Evolutionary conservation across 768 basidiomycete species (phyloP).

Genomic region (Exsudoporus frostii): DNA sequence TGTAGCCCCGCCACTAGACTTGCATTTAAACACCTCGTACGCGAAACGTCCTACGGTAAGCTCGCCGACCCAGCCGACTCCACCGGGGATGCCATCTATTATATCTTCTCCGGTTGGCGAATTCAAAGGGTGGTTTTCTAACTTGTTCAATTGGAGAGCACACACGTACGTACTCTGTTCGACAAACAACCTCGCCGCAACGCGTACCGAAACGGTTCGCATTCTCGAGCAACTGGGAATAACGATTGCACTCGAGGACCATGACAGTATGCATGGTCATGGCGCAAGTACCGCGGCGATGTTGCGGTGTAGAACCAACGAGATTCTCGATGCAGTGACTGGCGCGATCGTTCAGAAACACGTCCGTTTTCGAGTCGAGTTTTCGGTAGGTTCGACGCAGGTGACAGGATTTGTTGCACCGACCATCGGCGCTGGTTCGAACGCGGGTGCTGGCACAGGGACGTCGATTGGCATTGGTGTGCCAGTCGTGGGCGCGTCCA

Average conservation of each 20-base stretch:
- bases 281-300: constrained; percentile 32
- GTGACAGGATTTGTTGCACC: constrained; percentile 20
- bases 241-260: constrained; percentile 55
- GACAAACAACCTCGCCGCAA: constrained; percentile 50
- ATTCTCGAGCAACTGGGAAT: constrained; percentile 68
- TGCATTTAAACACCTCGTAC: constrained; percentile 38
- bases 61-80: constrained; percentile 47
- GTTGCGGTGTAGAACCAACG: constrained; percentile 53
- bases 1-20: constrained; percentile 55
- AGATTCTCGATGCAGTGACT: constrained; percentile 39
- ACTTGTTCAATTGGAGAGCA: constrained; percentile 88
- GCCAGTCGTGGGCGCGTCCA: constrained; percentile 5
- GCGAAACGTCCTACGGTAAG: constrained; percentile 48
- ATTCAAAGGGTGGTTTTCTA: constrained; percentile 93
- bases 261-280: constrained; percentile 28
- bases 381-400: constrained; percentile 38
- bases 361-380: constrained; percentile 82
- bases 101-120: constrained; percentile 76
- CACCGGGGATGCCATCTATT: constrained; percentile 35
- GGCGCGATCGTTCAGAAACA: constrained; percentile 59
- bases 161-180: constrained; percentile 58
- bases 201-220: constrained; percentile 60
- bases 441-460: constrained; percentile 17
- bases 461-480: not conserved
- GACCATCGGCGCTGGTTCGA: constrained; percentile 16